Evolutionary conservation across 371 early-diverging fungal genomes (phyloP).

Genomic region (Mucor sp.): DNA sequence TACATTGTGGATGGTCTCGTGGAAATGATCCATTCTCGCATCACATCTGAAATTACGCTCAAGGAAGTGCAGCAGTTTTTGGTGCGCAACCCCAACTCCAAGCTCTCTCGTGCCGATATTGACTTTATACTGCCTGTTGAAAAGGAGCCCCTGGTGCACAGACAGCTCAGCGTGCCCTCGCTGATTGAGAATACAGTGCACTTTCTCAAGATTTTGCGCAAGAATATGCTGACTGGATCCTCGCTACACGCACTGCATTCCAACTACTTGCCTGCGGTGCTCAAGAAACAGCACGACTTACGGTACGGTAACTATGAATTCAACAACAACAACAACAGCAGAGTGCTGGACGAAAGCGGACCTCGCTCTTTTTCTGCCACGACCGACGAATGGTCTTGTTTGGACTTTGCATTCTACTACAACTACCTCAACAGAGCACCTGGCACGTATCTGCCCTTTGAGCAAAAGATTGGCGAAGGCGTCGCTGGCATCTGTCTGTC

Average conservation of each 20-base stretch:
- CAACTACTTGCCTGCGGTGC: constrained; percentile 50
- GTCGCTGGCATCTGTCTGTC: constrained; percentile 59
- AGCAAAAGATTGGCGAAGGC: constrained; percentile 71
- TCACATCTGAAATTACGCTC: constrained; percentile 66
- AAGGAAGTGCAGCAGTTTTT: constrained; percentile 71
- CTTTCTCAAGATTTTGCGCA: constrained; percentile 67
- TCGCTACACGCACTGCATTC: constrained; percentile 51
- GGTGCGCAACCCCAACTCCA: constrained; percentile 68
- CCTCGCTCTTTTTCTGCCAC: background rate
- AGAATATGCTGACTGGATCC: constrained; percentile 59
- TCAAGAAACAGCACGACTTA: constrained; percentile 54
- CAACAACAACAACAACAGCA: background rate
- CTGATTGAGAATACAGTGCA: constrained; percentile 58
- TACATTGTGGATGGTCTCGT: constrained; percentile 72
- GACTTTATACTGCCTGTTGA: constrained; percentile 70
- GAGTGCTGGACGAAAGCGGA: background rate
- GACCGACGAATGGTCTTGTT: constrained; percentile 16
- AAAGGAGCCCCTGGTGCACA: constrained; percentile 37
- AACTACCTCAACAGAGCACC: constrained; percentile 44
- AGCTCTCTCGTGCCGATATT: constrained; percentile 67
- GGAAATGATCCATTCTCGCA: constrained; percentile 63
- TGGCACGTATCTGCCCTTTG: constrained; percentile 55
- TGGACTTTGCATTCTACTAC: constrained; percentile 46
- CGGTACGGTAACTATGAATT: constrained; percentile 33
- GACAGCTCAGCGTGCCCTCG: constrained; percentile 52